These are phyloP conservation scores for Mallotus nudiflorus DNA, from an alignment of 345 rosid genomes.

Conservation along the genomic window DNA sequence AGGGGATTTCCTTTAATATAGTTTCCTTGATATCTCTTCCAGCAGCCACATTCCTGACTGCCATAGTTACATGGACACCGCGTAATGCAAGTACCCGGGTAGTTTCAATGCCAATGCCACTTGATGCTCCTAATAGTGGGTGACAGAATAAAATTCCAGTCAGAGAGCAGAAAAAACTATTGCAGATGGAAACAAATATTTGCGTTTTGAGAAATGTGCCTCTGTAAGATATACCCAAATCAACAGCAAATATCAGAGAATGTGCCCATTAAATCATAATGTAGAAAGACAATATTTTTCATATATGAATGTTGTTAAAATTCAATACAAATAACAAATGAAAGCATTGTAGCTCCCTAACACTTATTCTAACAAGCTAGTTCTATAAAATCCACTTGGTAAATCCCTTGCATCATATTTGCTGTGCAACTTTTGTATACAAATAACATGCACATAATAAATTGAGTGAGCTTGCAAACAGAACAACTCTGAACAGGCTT, in stretches of 20 bases:
- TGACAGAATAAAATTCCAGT: neutral
- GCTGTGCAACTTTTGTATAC: no score
- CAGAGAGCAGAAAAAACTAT: neutral
- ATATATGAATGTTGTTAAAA: neutral
- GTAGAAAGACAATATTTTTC: no score
- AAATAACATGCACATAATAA: no score
- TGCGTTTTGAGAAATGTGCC: no score
- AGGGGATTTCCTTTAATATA: constrained; percentile 51
- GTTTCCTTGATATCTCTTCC: constrained; percentile 56
- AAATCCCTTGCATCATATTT: no score
- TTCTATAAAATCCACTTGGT: no score
- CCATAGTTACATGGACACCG: constrained; percentile 73
- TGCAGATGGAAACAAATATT: neutral
- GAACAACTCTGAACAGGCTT: no score
- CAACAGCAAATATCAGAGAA: neutral
- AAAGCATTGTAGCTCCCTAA: neutral
- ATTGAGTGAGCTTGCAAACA: no score
- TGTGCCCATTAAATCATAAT: neutral
- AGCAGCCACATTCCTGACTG: constrained; percentile 57
- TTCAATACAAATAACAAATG: neutral
- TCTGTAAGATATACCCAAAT: neutral
- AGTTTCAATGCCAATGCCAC: constrained; percentile 77
- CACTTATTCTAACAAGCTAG: neutral
- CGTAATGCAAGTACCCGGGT: constrained; percentile 73
- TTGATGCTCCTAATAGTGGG: constrained; percentile 59